phyloP scores from a whole-genome alignment of 257 asterid genomes.

The Nicotiana sylvestris region DNA sequence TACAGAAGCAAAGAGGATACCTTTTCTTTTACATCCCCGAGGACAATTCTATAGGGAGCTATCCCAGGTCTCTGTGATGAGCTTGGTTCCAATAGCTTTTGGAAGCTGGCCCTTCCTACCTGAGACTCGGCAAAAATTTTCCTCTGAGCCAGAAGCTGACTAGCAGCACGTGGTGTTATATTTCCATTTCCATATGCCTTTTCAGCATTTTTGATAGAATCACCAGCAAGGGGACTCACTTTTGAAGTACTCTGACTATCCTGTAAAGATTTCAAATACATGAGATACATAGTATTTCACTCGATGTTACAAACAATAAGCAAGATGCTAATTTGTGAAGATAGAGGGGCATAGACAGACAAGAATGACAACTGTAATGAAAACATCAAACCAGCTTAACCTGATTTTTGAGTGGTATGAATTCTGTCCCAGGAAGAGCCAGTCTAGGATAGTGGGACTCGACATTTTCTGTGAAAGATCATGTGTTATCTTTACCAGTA shows the following conservation, averaged over 20 bases:
- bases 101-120: slow-evolving; percentile 82
- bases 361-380: slow-evolving; percentile 1
- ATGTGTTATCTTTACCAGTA: not conserved
- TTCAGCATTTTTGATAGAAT: slow-evolving; percentile 26
- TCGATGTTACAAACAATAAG: not conserved
- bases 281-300: slow-evolving; percentile 5
- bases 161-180: slow-evolving; percentile 43
- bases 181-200: slow-evolving; percentile 38
- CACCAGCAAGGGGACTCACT: slow-evolving; percentile 25
- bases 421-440: slow-evolving; percentile 68
- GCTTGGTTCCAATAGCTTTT: slow-evolving; percentile 89
- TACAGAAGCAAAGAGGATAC: slow-evolving; percentile 27
- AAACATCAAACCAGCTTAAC: slow-evolving; percentile 28
- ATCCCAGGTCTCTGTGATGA: slow-evolving; percentile 76
- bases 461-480: slow-evolving; percentile 51
- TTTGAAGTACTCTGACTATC: slow-evolving; percentile 38
- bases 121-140: slow-evolving; percentile 77
- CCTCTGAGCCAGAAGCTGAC: slow-evolving; percentile 69
- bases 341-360: not conserved
- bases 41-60: slow-evolving; percentile 91
- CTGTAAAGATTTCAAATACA: slow-evolving; percentile 31
- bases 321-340: not conserved
- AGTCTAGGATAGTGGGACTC: slow-evolving; percentile 71
- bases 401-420: slow-evolving; percentile 56
- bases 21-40: slow-evolving; percentile 86